phyloP scores from a whole-genome alignment of 306 rosid species.

The Castanea mollissima region DNA sequence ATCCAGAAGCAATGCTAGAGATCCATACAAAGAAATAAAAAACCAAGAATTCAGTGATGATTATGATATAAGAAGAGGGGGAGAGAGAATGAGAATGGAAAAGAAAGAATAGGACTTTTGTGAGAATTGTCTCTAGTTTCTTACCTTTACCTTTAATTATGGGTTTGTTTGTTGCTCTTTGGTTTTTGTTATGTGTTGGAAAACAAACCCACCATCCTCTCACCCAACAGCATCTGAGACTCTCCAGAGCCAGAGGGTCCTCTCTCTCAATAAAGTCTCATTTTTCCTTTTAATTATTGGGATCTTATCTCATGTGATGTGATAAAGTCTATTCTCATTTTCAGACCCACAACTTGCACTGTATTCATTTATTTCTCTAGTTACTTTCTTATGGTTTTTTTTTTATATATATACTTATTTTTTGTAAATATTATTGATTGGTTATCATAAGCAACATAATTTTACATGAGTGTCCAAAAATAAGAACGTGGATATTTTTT shows the following conservation, averaged over 20 bases:
- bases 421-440: not conserved
- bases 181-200: conserved; percentile 6
- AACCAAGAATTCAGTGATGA: conserved; percentile 32
- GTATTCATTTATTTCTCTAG: not conserved
- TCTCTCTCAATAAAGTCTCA: conserved; percentile 10
- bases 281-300: conserved; percentile 18
- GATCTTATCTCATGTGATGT: not conserved
- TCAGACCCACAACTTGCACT: not conserved
- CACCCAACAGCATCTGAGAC: conserved; percentile 21
- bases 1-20: conserved; percentile 24
- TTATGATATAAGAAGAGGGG: not conserved
- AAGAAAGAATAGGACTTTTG: conserved; percentile 14
- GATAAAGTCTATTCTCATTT: not conserved
- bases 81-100: not conserved
- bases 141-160: conserved; percentile 46
- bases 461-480: no score
- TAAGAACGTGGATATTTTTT: not conserved
- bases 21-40: conserved; percentile 37
- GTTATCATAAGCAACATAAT: not conserved
- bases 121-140: not conserved
- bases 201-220: conserved; percentile 16
- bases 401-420: no score
- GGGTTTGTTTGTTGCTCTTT: conserved; percentile 23
- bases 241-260: not conserved
- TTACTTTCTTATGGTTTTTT: not conserved